Evolutionary conservation across 768 basidiomycete genomes (phyloP), one percentile per base, ranked within the genome.

Genomic region (Cystobasidiopsis lactophilus): DNA sequence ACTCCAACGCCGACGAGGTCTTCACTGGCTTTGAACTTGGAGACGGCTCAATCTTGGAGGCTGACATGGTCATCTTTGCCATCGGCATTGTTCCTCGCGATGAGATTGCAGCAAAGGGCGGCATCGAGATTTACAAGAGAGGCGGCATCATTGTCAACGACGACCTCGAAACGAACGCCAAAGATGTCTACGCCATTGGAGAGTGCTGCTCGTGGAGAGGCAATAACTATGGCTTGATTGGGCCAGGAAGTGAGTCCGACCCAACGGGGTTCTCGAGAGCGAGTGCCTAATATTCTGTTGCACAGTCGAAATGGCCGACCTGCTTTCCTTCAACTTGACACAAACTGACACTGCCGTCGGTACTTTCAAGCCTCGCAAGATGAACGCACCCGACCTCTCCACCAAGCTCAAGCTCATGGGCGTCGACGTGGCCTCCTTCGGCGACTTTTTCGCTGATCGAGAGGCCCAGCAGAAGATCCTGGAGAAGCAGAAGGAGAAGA

Each of bases 71-170:
- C 40, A 72, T 81, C 26, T 78, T 74, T 59, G 77, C 80, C 0
- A 75, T 80, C 31, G 81, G 80, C 1, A 81, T 82, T 59, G 72
- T 68, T 11, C 76, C 81, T 7, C 73, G 80, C 16, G 80, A 81
- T 59, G 77, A 82, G 40, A 66, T 83, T 2, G 79, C 79, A 0
- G 63, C 67, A 24, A 60, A 61, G 1, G 67, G 73, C 1, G 77
- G 77, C 3, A 73, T 83, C 55, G 59, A 68, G 46, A 73, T 72
- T 50, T 63, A 69, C 40, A 47, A 65, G 0, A 68, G 69, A 19
- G 75, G 77, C 5, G 80, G 80, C 0, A 70, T 82, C 56, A 60
- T 71, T 3, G 75, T 81, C 7, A 69, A 73, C 29, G 76, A 79
- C 52, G 65, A 68, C 49, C 65, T 82, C 44, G 63, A 69, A 59